Evolutionary conservation across 768 basidiomycete species (phyloP).

Genomic region (Rhodotorula diobovata): DNA sequence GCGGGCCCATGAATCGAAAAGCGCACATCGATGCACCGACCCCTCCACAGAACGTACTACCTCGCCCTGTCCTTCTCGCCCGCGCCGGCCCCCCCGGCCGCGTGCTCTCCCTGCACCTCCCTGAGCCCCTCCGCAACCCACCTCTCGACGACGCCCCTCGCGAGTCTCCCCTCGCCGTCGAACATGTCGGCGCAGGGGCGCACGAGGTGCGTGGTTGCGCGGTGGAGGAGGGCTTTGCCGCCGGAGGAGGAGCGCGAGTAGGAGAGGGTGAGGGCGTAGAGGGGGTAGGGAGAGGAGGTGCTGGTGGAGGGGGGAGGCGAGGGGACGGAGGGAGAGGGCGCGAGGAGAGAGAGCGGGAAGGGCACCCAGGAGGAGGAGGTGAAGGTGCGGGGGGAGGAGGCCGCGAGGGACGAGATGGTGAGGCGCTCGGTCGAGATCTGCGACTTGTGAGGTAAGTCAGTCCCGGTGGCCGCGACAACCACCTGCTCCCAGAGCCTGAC

Average conservation of each 20-base stretch:
- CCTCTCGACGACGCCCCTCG: not conserved
- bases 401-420: constrained; percentile 19
- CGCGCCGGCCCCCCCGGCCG: too few species aligned
- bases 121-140: constrained; percentile 12
- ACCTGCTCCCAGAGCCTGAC: too few species aligned
- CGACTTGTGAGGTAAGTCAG: too few species aligned
- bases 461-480: too few species aligned
- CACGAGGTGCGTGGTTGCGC: not conserved
- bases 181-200: constrained; percentile 7
- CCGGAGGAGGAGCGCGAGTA: constrained; percentile 27
- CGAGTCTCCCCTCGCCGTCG: constrained; percentile 13
- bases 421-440: constrained; percentile 34
- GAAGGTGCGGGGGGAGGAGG: not conserved
- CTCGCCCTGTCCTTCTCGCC: too few species aligned
- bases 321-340: not conserved
- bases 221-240: constrained; percentile 20
- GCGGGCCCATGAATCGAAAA: too few species aligned
- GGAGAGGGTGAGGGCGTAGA: constrained; percentile 19
- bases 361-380: constrained; percentile 26
- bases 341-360: constrained; percentile 27
- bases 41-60: too few species aligned
- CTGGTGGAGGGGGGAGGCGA: not conserved
- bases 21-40: too few species aligned
- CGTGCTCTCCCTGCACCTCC: constrained; percentile 2
- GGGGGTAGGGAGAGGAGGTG: constrained; percentile 9